phyloP scores from a whole-genome alignment of 1,284 basidiomycete species.

The Tausonia pullulans region DNA sequence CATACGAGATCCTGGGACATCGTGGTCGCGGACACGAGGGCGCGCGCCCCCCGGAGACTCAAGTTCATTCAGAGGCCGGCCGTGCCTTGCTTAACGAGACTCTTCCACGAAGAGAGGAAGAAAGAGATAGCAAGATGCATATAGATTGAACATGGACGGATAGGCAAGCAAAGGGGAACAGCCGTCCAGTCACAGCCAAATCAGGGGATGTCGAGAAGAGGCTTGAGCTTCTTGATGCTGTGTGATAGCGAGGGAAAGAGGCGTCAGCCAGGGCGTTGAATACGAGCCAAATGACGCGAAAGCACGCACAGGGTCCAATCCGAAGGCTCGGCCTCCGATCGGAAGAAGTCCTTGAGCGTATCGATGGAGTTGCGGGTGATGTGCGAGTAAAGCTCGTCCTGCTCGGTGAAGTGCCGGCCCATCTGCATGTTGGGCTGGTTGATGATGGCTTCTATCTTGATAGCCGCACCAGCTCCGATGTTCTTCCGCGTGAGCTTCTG shows the following conservation, averaged over 20 bases:
- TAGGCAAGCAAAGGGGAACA: too few relatives aligned
- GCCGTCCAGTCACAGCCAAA: not conserved
- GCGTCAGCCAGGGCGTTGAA: not conserved
- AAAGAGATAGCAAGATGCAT: too few relatives aligned
- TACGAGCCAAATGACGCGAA: not conserved
- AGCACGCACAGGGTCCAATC: slow-evolving; percentile 5
- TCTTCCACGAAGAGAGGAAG: too few relatives aligned
- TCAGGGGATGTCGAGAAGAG: slow-evolving; percentile 46
- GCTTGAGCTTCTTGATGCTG: slow-evolving; percentile 81
- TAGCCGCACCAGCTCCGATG: slow-evolving; percentile 59
- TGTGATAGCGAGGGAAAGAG: not conserved
- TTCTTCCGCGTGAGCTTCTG: slow-evolving; percentile 38
- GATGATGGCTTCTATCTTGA: slow-evolving; percentile 96
- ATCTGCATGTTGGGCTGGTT: slow-evolving; percentile 59
- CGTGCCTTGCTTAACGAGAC: too few relatives aligned
- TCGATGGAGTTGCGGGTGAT: slow-evolving; percentile 90
- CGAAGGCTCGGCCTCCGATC: slow-evolving; percentile 76
- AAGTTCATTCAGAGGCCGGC: too few relatives aligned
- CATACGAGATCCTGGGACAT: too few relatives aligned
- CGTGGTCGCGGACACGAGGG: too few relatives aligned
- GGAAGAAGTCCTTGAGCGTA: slow-evolving; percentile 80
- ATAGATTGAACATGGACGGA: too few relatives aligned
- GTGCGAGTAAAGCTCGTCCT: slow-evolving; percentile 84
- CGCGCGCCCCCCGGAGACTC: too few relatives aligned
- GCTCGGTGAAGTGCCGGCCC: slow-evolving; percentile 79